These are phyloP conservation scores for Penicillium occitanis DNA, from an alignment of 2,329 filamentous ascomycete species.

Conservation along the genomic window DNA sequence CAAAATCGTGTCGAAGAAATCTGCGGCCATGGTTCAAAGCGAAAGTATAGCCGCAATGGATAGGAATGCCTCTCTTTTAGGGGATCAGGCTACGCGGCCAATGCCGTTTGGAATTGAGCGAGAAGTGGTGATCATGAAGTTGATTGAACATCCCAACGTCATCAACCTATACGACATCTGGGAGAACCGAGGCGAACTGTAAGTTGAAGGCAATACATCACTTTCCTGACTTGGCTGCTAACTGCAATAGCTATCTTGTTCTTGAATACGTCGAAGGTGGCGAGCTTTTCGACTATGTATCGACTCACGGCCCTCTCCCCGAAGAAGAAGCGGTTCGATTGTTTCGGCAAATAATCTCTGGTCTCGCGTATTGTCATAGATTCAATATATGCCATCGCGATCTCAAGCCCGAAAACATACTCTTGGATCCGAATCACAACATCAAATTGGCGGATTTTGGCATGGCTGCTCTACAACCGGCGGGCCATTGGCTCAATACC, in stretches of 20 bases:
- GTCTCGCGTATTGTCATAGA: constrained; percentile 86
- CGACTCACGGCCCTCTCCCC: constrained; percentile 66
- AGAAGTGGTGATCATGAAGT: constrained; percentile 95
- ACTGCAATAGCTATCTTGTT: constrained; percentile 72
- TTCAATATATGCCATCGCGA: constrained; percentile 96
- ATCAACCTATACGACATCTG: constrained; percentile 95
- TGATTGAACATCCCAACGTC: constrained; percentile 92
- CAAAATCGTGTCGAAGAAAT: constrained; percentile 89
- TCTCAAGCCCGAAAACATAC: constrained; percentile 94
- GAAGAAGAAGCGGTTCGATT: constrained; percentile 81
- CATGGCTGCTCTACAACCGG: constrained; percentile 89
- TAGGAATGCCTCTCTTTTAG: constrained; percentile 61
- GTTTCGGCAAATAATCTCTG: constrained; percentile 91
- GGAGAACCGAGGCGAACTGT: constrained; percentile 96
- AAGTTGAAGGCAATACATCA: constrained; percentile 40
- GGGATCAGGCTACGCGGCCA: constrained; percentile 61
- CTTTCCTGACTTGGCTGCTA: neutral
- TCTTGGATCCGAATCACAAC: constrained; percentile 71
- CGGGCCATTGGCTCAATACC: constrained; percentile 75
- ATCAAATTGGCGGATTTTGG: constrained; percentile 97
- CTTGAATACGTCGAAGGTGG: constrained; percentile 85
- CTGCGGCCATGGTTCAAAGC: constrained; percentile 76
- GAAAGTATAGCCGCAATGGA: constrained; percentile 83
- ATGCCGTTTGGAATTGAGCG: constrained; percentile 89
- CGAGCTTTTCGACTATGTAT: constrained; percentile 86